phyloP scores from a whole-genome alignment of 495 filamentous ascomycete genomes.

The Penicillium tannophilum region DNA sequence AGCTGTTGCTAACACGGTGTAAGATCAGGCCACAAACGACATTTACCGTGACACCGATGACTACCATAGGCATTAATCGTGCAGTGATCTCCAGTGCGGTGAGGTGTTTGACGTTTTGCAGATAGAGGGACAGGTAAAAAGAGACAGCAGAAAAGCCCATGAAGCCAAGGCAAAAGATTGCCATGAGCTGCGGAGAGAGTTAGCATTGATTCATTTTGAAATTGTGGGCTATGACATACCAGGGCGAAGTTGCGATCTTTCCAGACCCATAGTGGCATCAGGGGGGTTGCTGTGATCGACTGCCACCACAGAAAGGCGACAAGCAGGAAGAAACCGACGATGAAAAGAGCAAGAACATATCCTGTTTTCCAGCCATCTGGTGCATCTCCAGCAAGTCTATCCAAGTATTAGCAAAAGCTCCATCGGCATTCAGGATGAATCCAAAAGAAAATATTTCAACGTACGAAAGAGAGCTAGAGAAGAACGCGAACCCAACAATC shows the following conservation, averaged over 20 bases:
- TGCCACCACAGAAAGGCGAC: constrained; percentile 67
- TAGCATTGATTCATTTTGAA: not conserved
- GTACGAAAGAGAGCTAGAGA: constrained; percentile 65
- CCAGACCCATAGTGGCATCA: constrained; percentile 45
- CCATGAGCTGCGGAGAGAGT: constrained; percentile 27
- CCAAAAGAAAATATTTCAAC: constrained; percentile 21
- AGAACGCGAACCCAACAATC: constrained; percentile 64
- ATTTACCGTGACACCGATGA: constrained; percentile 56
- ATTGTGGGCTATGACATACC: constrained; percentile 19
- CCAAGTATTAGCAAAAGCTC: not conserved
- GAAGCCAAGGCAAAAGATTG: constrained; percentile 37
- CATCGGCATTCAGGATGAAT: not conserved
- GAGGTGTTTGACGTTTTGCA: constrained; percentile 45
- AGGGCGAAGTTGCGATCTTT: constrained; percentile 41
- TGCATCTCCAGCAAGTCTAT: constrained; percentile 51
- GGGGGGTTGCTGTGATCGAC: constrained; percentile 28
- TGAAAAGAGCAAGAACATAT: constrained; percentile 65
- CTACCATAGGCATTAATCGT: constrained; percentile 57
- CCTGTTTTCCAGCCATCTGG: constrained; percentile 66
- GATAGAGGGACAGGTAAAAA: constrained; percentile 45
- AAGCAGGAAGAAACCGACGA: constrained; percentile 61
- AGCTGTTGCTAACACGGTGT: constrained; percentile 52
- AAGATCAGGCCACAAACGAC: constrained; percentile 56
- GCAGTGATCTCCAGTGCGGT: constrained; percentile 50
- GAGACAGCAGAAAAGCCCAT: constrained; percentile 37